Evolutionary conservation across 2,329 filamentous ascomycete species (phyloP).

Genomic region (Colletotrichum tropicicola): DNA sequence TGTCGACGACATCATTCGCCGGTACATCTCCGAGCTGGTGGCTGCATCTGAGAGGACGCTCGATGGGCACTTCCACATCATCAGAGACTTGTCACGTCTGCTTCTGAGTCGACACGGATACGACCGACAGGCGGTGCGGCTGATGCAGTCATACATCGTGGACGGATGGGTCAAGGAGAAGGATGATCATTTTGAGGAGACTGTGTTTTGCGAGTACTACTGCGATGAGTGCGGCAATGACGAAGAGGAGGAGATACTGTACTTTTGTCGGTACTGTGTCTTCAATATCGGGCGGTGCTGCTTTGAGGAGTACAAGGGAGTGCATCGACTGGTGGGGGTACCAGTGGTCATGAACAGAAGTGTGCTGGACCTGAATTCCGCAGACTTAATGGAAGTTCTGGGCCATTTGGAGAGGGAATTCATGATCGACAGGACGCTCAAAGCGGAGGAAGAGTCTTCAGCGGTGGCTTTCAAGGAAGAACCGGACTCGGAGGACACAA

Average conservation of each 20-base stretch:
- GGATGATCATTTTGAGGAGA: background rate
- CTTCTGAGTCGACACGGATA: constrained; percentile 5
- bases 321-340: constrained; percentile 5
- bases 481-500: constrained; percentile 13
- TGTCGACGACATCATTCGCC: background rate
- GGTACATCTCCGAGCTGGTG: background rate
- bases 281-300: background rate
- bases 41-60: background rate
- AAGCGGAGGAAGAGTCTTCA: background rate
- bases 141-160: background rate
- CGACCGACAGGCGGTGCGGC: constrained; percentile 7
- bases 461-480: background rate
- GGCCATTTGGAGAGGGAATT: constrained; percentile 1
- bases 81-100: background rate
- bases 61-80: background rate
- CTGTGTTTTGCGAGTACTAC: background rate
- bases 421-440: background rate
- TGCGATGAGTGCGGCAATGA: constrained; percentile 18
- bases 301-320: background rate
- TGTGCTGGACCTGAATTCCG: constrained; percentile 16
- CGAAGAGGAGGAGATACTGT: constrained; percentile 4
- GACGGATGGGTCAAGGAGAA: background rate
- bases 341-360: background rate
- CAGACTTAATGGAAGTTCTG: background rate
- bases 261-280: constrained; percentile 18